These are phyloP conservation scores for Arabidopsis lyrata DNA, from an alignment of 441 rosid species.

Conservation along the genomic window DNA sequence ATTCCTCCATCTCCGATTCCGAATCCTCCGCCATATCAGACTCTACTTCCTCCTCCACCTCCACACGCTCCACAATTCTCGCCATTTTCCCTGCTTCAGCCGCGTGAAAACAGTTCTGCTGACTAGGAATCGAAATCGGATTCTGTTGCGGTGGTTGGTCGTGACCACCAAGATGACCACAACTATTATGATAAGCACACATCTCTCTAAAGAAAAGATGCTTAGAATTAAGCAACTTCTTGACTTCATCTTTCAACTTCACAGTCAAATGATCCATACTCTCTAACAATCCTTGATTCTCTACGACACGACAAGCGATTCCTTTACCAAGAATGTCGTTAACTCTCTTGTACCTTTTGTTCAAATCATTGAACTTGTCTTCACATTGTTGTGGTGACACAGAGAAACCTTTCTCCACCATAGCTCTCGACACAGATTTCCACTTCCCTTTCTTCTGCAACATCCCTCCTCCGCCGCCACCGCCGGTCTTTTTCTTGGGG, in stretches of 20 bases:
- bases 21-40: constrained; percentile 49
- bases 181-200: constrained; percentile 96
- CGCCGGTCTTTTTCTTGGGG: constrained; percentile 56
- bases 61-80: constrained; percentile 53
- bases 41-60: constrained; percentile 50
- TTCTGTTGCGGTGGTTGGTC: constrained; percentile 49
- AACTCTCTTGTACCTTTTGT: constrained; percentile 96
- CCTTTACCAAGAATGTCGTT: constrained; percentile 93
- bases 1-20: constrained; percentile 48
- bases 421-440: constrained; percentile 93
- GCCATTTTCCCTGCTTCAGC: constrained; percentile 53
- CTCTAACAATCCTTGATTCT: constrained; percentile 85
- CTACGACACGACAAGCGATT: constrained; percentile 88
- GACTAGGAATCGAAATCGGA: constrained; percentile 31
- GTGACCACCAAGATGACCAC: constrained; percentile 60
- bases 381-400: constrained; percentile 99
- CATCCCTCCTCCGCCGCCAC: constrained; percentile 57
- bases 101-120: constrained; percentile 62
- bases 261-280: constrained; percentile 74
- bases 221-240: constrained; percentile 84
- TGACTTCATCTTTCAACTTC: constrained; percentile 85
- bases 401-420: constrained; percentile 95
- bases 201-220: constrained; percentile 93
- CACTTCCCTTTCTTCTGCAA: constrained; percentile 98
- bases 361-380: constrained; percentile 95